These are phyloP conservation scores for Penicillium angulare DNA, from an alignment of 495 filamentous ascomycete species.

Conservation along the genomic window DNA sequence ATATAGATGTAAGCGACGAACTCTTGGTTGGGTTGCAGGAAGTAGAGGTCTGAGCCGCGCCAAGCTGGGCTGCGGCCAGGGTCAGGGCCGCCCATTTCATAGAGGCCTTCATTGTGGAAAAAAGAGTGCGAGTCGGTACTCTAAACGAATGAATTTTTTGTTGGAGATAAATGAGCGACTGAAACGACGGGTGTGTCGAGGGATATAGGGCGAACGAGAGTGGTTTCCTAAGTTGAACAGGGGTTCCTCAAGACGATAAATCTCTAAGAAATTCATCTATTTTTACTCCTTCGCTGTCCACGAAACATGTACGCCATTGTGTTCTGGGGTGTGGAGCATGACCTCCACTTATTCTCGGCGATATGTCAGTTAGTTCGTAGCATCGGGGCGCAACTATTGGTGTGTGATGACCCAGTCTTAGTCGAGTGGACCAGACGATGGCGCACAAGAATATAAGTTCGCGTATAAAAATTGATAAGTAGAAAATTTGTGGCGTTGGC, in stretches of 20 bases:
- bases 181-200: not conserved
- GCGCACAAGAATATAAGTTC: not conserved
- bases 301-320: slow-evolving; percentile 11
- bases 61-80: slow-evolving; percentile 30
- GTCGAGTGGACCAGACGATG: slow-evolving; percentile 4
- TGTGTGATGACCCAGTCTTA: not conserved
- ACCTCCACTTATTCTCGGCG: slow-evolving; percentile 4
- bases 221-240: not conserved
- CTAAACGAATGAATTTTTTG: slow-evolving; percentile 4
- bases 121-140: not conserved
- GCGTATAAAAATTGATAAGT: not conserved
- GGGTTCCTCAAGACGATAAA: not conserved
- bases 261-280: slow-evolving; percentile 7
- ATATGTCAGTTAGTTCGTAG: slow-evolving; percentile 3
- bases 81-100: slow-evolving; percentile 21
- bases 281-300: slow-evolving; percentile 9
- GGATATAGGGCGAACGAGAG: not conserved
- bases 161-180: not conserved
- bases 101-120: slow-evolving; percentile 17
- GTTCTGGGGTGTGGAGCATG: slow-evolving; percentile 5
- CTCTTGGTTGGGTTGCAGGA: slow-evolving; percentile 67
- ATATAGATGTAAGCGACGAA: slow-evolving; percentile 6
- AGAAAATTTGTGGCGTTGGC: slow-evolving; percentile 13
- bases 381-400: slow-evolving; percentile 10
- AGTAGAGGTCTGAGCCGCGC: slow-evolving; percentile 68